A percentile compares a stretch with the other conserved stretches of the same genome.
These are phyloP conservation scores for Aphanocladium album DNA, from an alignment of 2,329 filamentous ascomycete species.

Conservation along the genomic window DNA sequence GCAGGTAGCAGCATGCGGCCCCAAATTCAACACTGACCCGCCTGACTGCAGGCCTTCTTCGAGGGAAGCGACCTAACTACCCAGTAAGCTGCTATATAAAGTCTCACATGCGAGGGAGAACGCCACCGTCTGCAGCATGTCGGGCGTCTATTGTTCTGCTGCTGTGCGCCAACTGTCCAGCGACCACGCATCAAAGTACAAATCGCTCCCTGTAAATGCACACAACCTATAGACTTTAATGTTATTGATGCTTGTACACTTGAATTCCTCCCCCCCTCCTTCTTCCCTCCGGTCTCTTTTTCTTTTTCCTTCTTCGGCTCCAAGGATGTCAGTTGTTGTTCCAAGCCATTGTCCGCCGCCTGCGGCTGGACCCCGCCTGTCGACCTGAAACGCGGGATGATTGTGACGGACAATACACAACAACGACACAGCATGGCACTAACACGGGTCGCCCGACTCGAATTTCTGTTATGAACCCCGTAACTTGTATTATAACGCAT, in stretches of 20 bases:
- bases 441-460: background rate
- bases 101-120: background rate
- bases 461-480: background rate
- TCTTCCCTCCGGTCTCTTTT: background rate
- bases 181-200: no score
- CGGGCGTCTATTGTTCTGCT: no score
- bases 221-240: no score
- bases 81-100: background rate
- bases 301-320: background rate
- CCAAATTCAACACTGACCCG: background rate
- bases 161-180: no score
- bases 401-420: background rate
- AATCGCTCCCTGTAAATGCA: no score
- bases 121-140: background rate
- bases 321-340: background rate
- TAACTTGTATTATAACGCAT: background rate
- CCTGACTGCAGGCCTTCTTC: background rate
- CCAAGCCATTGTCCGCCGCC: background rate
- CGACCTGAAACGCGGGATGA: slow-evolving; percentile 2
- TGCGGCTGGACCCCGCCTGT: background rate
- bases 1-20: background rate
- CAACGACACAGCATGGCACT: background rate
- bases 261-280: no score
- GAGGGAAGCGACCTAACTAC: background rate
- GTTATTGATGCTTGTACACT: no score